Base-by-base conservation (phyloP, 257 asterid species). In the Plantago major region DNA sequence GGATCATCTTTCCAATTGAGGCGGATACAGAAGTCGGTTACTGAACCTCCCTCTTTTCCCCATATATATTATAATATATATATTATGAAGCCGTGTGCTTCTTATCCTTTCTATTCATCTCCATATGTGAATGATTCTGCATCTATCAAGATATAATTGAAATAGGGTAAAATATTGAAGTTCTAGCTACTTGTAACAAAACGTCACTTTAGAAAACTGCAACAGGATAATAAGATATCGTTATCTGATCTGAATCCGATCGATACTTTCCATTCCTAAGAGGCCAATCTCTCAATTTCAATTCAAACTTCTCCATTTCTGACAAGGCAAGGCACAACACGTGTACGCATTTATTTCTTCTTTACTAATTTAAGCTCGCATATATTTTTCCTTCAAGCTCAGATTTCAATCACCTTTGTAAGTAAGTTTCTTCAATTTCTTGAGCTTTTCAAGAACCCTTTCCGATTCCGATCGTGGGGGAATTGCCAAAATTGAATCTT, bases 191-290 rank as follows among this genome's bases (percentile, higher is more conserved):
- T 33, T 33, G 40, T 4, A 33, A 1, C 18, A 38, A 52, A 18
- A 53, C 58, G 58, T 53, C 58, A 53, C 40, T 53, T 16, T 19
- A 5, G 10, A 53, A 53, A 4, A 53, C 58, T 53, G 33, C 58
- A 53, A 53, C 33, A 0, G 26, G 26, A 22, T 22, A 22, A 22
- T 2, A 22, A 52, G 38, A 52, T 52, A 52, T 52, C 58, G 58
- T 53, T 53, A 53, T 53, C 58, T 53, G 40, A 53, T 53, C 30
- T 14, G 26, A 14, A 52, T 52, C 58, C 30, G 30, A 52, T 52
- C 58, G 3, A 33, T 52, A 9, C 28, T 53, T 38, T 4, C 13
- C 40, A 53, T 53, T 37, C 40, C 54, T 3, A 49, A 22, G n/a
- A n/a, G n/a, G n/a, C n/a, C n/a, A n/a, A 12, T 19, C 53, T 14